These are phyloP conservation scores for Wallacemonas sp. DNA, from an alignment of 208 protist genomes.

Conservation along the genomic window DNA sequence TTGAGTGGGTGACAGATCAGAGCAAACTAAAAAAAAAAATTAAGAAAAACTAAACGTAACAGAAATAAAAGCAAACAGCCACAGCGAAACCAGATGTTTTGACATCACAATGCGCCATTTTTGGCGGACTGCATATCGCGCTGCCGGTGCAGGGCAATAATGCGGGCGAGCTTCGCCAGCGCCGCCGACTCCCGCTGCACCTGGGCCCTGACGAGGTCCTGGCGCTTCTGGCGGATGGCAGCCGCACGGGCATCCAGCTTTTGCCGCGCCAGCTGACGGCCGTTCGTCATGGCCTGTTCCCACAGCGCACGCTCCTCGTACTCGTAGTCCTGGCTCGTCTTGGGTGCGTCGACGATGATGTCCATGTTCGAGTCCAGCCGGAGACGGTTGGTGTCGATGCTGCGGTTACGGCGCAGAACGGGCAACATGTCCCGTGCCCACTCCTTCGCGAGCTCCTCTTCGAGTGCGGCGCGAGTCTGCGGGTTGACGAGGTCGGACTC, in stretches of 20 bases:
- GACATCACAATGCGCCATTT: no score
- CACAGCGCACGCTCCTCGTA: constrained; percentile 51
- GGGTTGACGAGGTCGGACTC: constrained; percentile 27
- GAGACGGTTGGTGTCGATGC: constrained; percentile 43
- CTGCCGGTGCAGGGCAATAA: constrained; percentile 55
- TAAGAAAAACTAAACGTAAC: no score
- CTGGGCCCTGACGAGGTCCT: constrained; percentile 52
- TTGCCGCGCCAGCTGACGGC: constrained; percentile 49
- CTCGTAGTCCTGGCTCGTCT: constrained; percentile 20
- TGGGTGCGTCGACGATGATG: constrained; percentile 18
- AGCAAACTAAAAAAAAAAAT: no score
- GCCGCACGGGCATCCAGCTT: constrained; percentile 42
- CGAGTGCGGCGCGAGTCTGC: constrained; percentile 31
- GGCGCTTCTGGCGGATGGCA: constrained; percentile 30
- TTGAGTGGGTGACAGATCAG: no score
- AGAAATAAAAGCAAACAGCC: constrained; percentile 1
- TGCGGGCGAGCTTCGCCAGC: constrained; percentile 71
- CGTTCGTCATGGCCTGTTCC: constrained; percentile 49
- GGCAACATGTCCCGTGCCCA: constrained; percentile 61
- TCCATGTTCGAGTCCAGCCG: constrained; percentile 33
- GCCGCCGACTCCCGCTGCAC: constrained; percentile 65
- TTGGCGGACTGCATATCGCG: constrained; percentile 15
- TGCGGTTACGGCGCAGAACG: constrained; percentile 54
- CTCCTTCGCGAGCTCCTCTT: constrained; percentile 54
- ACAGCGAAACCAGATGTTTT: no score